These are phyloP conservation scores for Sporothrix mexicana DNA, from an alignment of 2,329 filamentous ascomycete genomes.

Conservation along the genomic window DNA sequence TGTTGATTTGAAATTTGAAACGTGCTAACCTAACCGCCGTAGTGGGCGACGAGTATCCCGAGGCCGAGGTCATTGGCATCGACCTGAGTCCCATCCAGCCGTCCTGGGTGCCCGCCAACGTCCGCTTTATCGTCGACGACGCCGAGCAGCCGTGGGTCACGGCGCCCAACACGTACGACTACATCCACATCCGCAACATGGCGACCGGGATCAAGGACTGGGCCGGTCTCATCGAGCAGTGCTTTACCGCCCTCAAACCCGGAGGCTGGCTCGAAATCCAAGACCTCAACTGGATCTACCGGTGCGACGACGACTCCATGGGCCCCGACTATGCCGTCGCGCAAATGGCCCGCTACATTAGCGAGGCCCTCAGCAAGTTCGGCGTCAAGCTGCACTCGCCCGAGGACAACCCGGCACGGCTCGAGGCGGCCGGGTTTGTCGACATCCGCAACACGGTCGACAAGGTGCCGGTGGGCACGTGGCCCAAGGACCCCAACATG, in stretches of 20 bases:
- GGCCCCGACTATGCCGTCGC: slow-evolving; percentile 41
- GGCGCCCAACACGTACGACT: slow-evolving; percentile 59
- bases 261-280: slow-evolving; percentile 52
- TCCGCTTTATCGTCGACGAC: slow-evolving; percentile 38
- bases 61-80: slow-evolving; percentile 53
- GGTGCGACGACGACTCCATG: slow-evolving; percentile 43
- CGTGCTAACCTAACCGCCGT: too few relatives aligned
- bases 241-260: slow-evolving; percentile 43
- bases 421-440: slow-evolving; percentile 46
- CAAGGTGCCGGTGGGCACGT: slow-evolving; percentile 45
- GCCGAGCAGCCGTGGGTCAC: slow-evolving; percentile 60
- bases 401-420: slow-evolving; percentile 40
- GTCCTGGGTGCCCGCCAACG: slow-evolving; percentile 51
- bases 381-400: slow-evolving; percentile 42
- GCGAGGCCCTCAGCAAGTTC: slow-evolving; percentile 36
- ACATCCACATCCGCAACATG: slow-evolving; percentile 63
- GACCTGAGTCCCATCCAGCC: slow-evolving; percentile 54
- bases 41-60: slow-evolving; percentile 37
- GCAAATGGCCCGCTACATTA: slow-evolving; percentile 38
- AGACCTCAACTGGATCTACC: slow-evolving; percentile 41
- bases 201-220: slow-evolving; percentile 59
- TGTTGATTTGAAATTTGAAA: too few relatives aligned
- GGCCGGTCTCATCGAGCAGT: slow-evolving; percentile 45
- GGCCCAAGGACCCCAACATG: slow-evolving; percentile 41
- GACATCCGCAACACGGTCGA: slow-evolving; percentile 44